Evolutionary conservation across 306 rosid species (phyloP), one percentile per base, ranked within the genome.

Genomic region (Castanea mollissima): DNA sequence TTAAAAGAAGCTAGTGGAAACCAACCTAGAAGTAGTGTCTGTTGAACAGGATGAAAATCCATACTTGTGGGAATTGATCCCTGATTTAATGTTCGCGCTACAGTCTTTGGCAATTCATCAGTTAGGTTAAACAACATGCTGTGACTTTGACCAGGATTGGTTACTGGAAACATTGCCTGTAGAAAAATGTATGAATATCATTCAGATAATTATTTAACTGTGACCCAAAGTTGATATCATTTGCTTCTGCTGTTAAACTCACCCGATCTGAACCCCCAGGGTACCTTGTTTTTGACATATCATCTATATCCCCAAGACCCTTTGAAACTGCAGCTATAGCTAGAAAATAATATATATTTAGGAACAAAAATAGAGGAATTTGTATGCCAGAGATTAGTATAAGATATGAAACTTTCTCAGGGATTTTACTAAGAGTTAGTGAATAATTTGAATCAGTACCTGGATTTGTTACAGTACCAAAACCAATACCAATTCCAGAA

Each of bases 11-110:
- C 38, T 60, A 35, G 46, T 60, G 54, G 32, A 38, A 18, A 62
- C 76, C 65, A 67, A 80, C 84, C 84, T 56, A 80, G 71, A 57
- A 80, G 76, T 57, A 80, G 54, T 5, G 44, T 69, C 59, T 75
- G 84, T 56, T 80, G 80, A 35, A 69, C 1, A 5, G 84, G 84
- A 46, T 80, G 84, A 69, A 80, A 80, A 68, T 80, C 84, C 84
- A 80, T 80, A 69, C 79, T 75, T 25, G 63, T 68, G 31, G 76
- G 76, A 70, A 35, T 23, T 46, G 84, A 80, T 11, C 63, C 57
- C 63, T 55, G 70, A 15, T 31, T 80, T 44, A 80, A 27, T 13
- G 76, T 74, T 18, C 75, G 38, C 5, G 31, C 71, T 6, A 80
- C 80, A 46, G 64, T 75, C 79, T 57, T 74, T 21, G 84, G 84